Base-by-base conservation (phyloP, 352 stramenopile genomes). In the Phytophthora melonis region DNA sequence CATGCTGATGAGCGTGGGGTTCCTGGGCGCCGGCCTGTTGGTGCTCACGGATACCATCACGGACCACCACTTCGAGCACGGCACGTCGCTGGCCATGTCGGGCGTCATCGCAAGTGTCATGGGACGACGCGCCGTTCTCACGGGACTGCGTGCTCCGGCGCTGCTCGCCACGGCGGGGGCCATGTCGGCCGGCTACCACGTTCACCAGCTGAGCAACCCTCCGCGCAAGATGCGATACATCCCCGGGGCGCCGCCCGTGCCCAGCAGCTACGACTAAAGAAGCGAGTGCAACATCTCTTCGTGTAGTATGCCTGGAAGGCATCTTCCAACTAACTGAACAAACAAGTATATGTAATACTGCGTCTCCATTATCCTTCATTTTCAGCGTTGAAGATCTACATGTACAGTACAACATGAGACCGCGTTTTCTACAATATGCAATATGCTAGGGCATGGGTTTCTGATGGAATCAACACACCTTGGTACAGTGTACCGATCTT, bases 1-100 rank as follows among this genome's bases (percentile, higher is more conserved):
- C 39, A 86, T 84, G n/a, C 61, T 67, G 13, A 67, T 94, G 2
- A 74, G 86, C n/a, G 76, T 93, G 21, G 80, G 75, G 23, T 94
- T 94, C 55, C 74, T 94, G n/a, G 84, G 78, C 18, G 83, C 84
- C 0, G 88, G 86, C 6, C 63, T 92, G 67, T 68, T 94, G 27
- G 88, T 91, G 49, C 66, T 93, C 36, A 90, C 83, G 1, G 86
- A 93, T 45, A 82, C 80, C 16, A 94, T 94, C 75, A 84, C 78
- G 25, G 83, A 94, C 39, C 81, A 93, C 61, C 80, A 84, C 41
- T 94, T 94, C 63, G 73, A 80, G 43, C 88, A 94, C 66, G 77
- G 81, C 62, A 93, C 88, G 36, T 89, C 83, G 34, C 67, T 91
- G 34, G 73, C 75, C 47, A 94, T 94, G 88, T 93, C 88, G 13